Conservation (phyloP, 306 rosid species). For the Vicia sativa region DNA sequence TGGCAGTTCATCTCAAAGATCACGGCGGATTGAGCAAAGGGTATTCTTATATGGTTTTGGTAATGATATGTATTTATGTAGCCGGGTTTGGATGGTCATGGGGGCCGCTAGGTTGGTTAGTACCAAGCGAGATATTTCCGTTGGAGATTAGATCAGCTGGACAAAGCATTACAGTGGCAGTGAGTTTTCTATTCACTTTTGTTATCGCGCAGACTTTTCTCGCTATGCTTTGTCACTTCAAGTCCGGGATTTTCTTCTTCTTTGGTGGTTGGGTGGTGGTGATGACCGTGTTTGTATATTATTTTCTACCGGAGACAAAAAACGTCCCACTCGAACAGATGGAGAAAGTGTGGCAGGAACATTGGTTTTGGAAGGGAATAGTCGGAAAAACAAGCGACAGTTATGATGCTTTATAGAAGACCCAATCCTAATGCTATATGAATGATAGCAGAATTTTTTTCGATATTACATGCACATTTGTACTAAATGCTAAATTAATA, state of each 20-base stretch:
- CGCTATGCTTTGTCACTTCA: constrained; percentile 52
- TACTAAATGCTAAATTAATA: constrained; percentile 16
- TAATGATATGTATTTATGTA: constrained; percentile 46
- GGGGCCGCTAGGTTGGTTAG: constrained; percentile 53
- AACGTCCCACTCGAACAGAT: constrained; percentile 46
- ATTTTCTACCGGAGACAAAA: constrained; percentile 36
- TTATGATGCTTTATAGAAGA: constrained; percentile 7
- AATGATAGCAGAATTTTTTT: not conserved
- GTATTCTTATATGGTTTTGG: constrained; percentile 44
- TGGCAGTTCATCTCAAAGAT: constrained; percentile 44
- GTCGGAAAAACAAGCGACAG: constrained; percentile 28
- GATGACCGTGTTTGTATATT: constrained; percentile 49
- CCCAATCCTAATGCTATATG: not conserved
- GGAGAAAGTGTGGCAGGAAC: constrained; percentile 54
- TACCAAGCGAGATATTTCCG: constrained; percentile 56
- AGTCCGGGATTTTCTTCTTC: constrained; percentile 52
- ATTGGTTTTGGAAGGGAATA: constrained; percentile 57
- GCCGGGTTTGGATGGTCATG: constrained; percentile 59
- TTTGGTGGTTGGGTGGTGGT: constrained; percentile 61
- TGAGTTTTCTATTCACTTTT: constrained; percentile 54
- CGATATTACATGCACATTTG: not conserved
- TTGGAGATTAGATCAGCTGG: constrained; percentile 48
- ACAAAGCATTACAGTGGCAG: constrained; percentile 57
- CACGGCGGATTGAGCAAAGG: constrained; percentile 48
- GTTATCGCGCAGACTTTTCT: constrained; percentile 52